Base-by-base conservation (phyloP, 768 basidiomycete genomes). In the Tricholomella constricta region DNA sequence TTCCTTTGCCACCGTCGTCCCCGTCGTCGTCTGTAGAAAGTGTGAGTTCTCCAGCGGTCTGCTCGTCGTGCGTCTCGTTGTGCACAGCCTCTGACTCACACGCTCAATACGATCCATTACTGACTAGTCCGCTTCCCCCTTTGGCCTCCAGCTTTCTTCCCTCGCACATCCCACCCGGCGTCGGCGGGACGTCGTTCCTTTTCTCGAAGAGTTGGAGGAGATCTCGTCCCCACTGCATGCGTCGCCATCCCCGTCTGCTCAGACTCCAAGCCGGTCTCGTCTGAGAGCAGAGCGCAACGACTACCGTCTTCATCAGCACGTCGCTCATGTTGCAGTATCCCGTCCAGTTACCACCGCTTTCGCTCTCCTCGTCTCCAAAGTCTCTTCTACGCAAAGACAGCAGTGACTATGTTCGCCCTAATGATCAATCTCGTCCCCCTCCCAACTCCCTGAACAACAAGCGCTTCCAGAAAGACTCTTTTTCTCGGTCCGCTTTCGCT, bases 311-410 rank as follows among this genome's bases (percentile, higher is more conserved):
- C 54, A 50, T 66, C 35, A 66, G 63, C 52, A 61, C 45, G 36
- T 60, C 66, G 58, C 76, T 69, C 71, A 85, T 85, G 84, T 81
- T 85, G 79, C 83, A 84, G 73, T 81, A 80, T 65, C 72, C 77
- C 48, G 63, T 74, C 52, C 73, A 75, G 63, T 70, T 72, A 44
- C 73, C 74, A 22, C 73, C 72, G 62, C 71, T 72, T 60, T 70
- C 69, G 60, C 68, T 72, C 68, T 67, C 70, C 36, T 60, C 65
- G 12, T 68, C 69, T 51, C 68, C 65, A 56, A 75, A 73, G 65
- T 52, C 62, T 47, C 40, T 55, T 47, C 29, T 63, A 45, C 63
- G 62, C 44, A 71, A 68, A 58, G 68, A 72, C 62, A 62, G 61
- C 53, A 58, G 51, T 62, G 72, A 73, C 60, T 71, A 70, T 61